Base-by-base conservation (phyloP, 2,329 filamentous ascomycete species). In the Leptographium radiaticola region DNA sequence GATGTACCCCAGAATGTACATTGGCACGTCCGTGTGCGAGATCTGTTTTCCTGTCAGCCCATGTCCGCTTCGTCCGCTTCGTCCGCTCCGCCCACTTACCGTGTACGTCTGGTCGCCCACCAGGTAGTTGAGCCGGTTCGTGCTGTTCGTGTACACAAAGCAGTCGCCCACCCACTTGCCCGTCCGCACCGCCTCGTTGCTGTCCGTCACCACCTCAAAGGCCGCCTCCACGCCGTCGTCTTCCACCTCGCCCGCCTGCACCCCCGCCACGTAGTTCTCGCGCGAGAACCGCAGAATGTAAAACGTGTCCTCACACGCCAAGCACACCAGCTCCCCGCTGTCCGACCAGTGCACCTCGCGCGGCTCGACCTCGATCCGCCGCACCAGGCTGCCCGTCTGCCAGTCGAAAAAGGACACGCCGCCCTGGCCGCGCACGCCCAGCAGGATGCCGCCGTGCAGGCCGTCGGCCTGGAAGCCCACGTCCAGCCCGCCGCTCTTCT, bases 131-230 rank as follows among this genome's bases (percentile, higher is more conserved):
- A 98, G 76, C 58, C 93, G 87, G 75, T 97, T 96, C 11, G 90
- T 95, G 68, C 80, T 87, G 76, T 95, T 97, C 53, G 93, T 96
- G 77, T 97, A 98, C 67, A 97, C 90, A 76, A 98, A 95, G 74
- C 91, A 95, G 72, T 98, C 93, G 58, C 93, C 93, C 55, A 98
- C 87, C 93, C 93, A 98, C 72, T 95, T 87, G 62, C 91, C 93
- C 20, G 91, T 96, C 59, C 88, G 86, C 51, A 97, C 89, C 59
- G 79, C 87, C 71, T 97, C 93, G 65, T 86, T 91, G 65, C 96
- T 89, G 66, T 97, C 93, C 30, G 90, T 95, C 53, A 97, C 87
- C 33, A 97, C 87, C 65, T 97, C 93, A 62, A 98, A 96, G 7
- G 93, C 93, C 30, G 90, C 80, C 73, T 98, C 93, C 7, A 96